phyloP scores from a whole-genome alignment of 2,329 filamentous ascomycete species.

The Triangularia setosa region DNA sequence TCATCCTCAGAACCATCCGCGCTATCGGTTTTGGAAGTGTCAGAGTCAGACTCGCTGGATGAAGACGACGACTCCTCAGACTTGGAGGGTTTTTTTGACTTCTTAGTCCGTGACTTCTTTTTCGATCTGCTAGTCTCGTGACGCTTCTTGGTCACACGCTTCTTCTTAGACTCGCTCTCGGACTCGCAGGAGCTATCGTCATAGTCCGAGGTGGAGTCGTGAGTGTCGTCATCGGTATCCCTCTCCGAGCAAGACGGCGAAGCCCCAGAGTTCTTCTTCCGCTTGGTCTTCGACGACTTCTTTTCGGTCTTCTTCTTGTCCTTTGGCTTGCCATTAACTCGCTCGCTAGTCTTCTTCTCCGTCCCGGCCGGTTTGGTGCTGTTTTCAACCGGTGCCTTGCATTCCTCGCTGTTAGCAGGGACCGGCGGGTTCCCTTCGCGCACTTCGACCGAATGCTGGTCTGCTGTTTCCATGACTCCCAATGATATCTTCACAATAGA shows the following conservation, averaged over 20 bases:
- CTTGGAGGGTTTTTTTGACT: constrained; percentile 28
- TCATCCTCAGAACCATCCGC: constrained; percentile 18
- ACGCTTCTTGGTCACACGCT: constrained; percentile 30
- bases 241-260: constrained; percentile 18
- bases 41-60: constrained; percentile 25
- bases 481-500: background rate
- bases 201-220: constrained; percentile 26
- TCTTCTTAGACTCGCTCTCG: constrained; percentile 26
- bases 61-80: constrained; percentile 13
- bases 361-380: constrained; percentile 21
- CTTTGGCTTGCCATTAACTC: constrained; percentile 27
- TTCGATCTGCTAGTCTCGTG: constrained; percentile 29
- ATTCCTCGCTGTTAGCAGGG: constrained; percentile 23
- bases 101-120: constrained; percentile 27
- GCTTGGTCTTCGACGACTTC: constrained; percentile 27
- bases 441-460: constrained; percentile 21
- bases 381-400: constrained; percentile 22
- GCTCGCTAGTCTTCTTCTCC: constrained; percentile 24
- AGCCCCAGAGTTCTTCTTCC: constrained; percentile 26
- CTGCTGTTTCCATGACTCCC: constrained; percentile 26
- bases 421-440: constrained; percentile 23
- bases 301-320: constrained; percentile 29
- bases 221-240: constrained; percentile 17
- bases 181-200: constrained; percentile 25
- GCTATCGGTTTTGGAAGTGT: constrained; percentile 20